These are phyloP conservation scores for Starmerella riodocensis DNA, from an alignment of 805 yeast genomes.

Conservation along the genomic window DNA sequence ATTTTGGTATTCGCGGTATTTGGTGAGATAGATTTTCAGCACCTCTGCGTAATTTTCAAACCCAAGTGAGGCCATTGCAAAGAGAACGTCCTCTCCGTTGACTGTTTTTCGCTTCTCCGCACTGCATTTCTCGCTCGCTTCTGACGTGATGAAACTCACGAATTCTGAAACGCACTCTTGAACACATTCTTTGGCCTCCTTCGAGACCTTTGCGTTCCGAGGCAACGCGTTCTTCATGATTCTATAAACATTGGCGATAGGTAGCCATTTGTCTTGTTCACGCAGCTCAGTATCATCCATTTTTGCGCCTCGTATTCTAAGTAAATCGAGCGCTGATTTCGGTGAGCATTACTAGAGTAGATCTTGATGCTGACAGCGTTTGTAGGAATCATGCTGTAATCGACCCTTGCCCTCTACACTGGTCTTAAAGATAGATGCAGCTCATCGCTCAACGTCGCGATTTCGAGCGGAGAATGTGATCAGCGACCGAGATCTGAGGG, in stretches of 20 bases:
- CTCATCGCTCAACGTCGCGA: no score
- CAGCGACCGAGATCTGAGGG: no score
- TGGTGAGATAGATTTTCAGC: constrained; percentile 52
- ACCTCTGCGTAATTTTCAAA: constrained; percentile 61
- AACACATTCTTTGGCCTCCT: constrained; percentile 66
- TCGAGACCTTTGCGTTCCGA: constrained; percentile 57
- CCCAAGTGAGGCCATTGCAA: constrained; percentile 51
- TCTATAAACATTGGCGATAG: constrained; percentile 52
- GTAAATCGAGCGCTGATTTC: not conserved
- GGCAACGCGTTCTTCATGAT: constrained; percentile 68
- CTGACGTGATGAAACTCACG: constrained; percentile 54
- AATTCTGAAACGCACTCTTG: constrained; percentile 61
- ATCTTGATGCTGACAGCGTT: no score
- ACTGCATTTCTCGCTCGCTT: constrained; percentile 47
- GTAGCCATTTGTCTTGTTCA: constrained; percentile 50
- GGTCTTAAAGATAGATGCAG: no score
- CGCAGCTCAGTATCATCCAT: constrained; percentile 37
- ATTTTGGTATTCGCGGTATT: constrained; percentile 38
- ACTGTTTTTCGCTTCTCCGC: constrained; percentile 57
- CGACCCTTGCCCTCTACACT: no score
- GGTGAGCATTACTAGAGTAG: not conserved
- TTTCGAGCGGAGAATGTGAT: no score
- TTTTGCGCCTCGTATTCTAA: not conserved
- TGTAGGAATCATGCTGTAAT: no score
- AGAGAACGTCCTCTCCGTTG: constrained; percentile 55